Base-by-base conservation (phyloP, 257 asterid genomes). In the Agastache rugosa region DNA sequence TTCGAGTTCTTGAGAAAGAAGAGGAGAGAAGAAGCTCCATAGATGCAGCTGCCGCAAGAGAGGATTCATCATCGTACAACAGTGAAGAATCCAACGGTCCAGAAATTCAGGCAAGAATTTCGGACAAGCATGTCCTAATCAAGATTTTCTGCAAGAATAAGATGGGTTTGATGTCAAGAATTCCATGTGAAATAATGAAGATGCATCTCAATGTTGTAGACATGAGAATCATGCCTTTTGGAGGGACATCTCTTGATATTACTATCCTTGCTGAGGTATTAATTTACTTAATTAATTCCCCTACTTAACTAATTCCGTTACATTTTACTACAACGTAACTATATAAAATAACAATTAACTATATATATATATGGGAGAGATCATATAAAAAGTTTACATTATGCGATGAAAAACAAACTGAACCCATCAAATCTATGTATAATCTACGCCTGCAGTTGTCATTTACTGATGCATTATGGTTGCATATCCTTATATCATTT, bases 141-240 rank as follows among this genome's bases (percentile, higher is more conserved):
- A 87, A 85, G 56, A 79, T 87, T 6, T 65, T 73, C 16, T 87
- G 91, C 80, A 79, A 69, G 67, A 85, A 82, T 47, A 59, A 64
- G 20, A 77, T 70, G 39, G 82, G 88, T 0, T 53, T 82, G 23
- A 55, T 79, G 74, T 68, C 83, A 54, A 77, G 75, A 62, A 64
- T 89, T 15, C 78, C 85, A 68, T 7, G 29, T 5, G 81, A 80
- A 73, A 37, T 66, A 1, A 25, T 87, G 82, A 87, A 87, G 71
- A 75, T 87, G 66, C 67, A 83, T 65, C 86, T 89, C 37, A 72
- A 63, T 60, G 79, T 87, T 41, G 10, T 73, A 6, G 95, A 89
- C 67, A 78, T 87, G 60, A 85, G 92, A 76, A 62, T 81, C 56
- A 81, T 89, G 78, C 90, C 87, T 0, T 89, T 89, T 80, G 92